Conservation (phyloP, 225 moss, liverwort and hornwort genomes). For the Polytrichum formosum region DNA sequence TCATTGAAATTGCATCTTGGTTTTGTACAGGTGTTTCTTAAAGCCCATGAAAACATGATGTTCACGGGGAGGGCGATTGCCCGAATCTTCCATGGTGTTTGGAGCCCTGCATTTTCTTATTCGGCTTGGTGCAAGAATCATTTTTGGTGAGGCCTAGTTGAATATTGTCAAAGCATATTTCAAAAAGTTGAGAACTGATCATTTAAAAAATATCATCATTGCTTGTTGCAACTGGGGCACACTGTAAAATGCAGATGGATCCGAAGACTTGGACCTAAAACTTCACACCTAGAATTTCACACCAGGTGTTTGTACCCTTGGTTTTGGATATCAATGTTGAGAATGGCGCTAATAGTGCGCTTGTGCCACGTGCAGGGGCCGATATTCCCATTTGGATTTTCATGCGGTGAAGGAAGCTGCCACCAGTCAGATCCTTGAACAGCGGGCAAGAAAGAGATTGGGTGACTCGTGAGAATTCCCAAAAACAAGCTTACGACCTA, state of each 20-base stretch:
- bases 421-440: slow-evolving; percentile 49
- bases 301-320: background rate
- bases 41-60: slow-evolving; percentile 39
- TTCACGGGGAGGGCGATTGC: slow-evolving; percentile 85
- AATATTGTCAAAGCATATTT: no score
- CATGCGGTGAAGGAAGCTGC: slow-evolving; percentile 67
- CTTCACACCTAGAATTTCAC: no score
- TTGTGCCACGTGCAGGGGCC: slow-evolving; percentile 53
- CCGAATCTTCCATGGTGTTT: slow-evolving; percentile 81
- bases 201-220: no score
- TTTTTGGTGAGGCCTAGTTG: slow-evolving; percentile 53
- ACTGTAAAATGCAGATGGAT: no score
- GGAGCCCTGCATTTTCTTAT: slow-evolving; percentile 86
- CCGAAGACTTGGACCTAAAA: no score
- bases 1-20: background rate
- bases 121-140: slow-evolving; percentile 81
- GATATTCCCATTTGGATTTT: slow-evolving; percentile 66
- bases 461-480: background rate
- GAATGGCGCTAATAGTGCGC: background rate
- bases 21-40: slow-evolving; percentile 71
- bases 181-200: no score
- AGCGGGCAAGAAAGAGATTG: slow-evolving; percentile 34
- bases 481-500: no score
- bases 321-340: background rate
- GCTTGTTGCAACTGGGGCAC: no score